Evolutionary conservation across 2,329 filamentous ascomycete species (phyloP).

Genomic region (Bertia moriformis): DNA sequence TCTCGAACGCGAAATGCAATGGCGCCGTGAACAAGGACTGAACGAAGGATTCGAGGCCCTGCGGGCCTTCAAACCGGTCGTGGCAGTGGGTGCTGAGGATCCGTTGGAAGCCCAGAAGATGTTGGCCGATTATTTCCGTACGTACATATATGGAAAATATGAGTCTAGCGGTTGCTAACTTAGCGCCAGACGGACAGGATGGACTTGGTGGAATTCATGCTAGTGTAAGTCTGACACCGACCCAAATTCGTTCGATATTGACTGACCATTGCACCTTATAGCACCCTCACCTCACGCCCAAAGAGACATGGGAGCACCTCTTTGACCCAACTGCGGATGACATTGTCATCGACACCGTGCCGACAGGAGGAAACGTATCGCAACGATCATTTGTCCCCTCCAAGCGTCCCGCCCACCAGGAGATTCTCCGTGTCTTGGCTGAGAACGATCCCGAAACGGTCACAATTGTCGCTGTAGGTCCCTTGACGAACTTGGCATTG

Average conservation of each 20-base stretch:
- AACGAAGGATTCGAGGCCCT: conserved; percentile 39
- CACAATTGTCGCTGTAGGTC: conserved; percentile 47
- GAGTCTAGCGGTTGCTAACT: background rate
- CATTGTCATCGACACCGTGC: conserved; percentile 15
- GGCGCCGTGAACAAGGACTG: conserved; percentile 34
- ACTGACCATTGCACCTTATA: too few relatives aligned
- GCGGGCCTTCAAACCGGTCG: conserved; percentile 33
- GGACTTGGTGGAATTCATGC: conserved; percentile 29
- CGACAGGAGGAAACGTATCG: conserved; percentile 5
- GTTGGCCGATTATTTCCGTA: conserved; percentile 43
- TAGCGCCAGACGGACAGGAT: conserved; percentile 24
- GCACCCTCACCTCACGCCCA: conserved; percentile 30
- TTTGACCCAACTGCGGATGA: conserved; percentile 20
- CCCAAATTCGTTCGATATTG: background rate
- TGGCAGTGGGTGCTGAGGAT: conserved; percentile 47
- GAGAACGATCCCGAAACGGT: conserved; percentile 46
- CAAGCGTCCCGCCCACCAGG: conserved; percentile 34
- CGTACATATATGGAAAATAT: conserved; percentile 7
- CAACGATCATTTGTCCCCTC: conserved; percentile 37
- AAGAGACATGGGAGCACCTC: conserved; percentile 26
- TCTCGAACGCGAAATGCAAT: conserved; percentile 44
- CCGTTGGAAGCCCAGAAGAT: conserved; percentile 45
- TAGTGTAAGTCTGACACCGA: conserved; percentile 16
- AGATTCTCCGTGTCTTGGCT: conserved; percentile 41
- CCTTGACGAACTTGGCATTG: conserved; percentile 48